Conservation (phyloP, 2,329 filamentous ascomycete species). For the Colletotrichum sp. region DNA sequence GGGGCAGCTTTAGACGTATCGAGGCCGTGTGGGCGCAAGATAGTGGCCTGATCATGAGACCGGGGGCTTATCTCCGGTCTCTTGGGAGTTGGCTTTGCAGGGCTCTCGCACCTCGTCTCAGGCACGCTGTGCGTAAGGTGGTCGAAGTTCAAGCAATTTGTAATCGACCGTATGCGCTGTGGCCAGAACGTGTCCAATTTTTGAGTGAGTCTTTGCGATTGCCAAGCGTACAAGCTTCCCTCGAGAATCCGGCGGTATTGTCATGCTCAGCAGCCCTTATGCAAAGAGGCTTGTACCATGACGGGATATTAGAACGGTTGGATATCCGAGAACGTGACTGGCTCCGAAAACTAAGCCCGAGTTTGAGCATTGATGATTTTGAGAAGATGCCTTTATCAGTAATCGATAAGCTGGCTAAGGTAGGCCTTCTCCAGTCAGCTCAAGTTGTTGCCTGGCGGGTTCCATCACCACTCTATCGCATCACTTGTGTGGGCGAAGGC, state of each 20-base stretch:
- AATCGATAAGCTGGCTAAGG: accelerated
- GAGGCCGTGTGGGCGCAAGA: not conserved
- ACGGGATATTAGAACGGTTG: not conserved
- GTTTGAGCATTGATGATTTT: not conserved
- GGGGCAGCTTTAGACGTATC: not conserved
- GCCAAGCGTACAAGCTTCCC: not conserved
- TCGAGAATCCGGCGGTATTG: not conserved
- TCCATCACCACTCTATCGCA: not conserved
- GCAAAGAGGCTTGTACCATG: not conserved
- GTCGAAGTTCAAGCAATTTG: accelerated
- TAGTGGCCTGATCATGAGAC: not conserved
- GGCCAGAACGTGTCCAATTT: accelerated
- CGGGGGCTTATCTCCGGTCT: not conserved
- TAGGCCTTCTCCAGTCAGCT: not conserved
- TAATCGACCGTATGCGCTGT: not conserved
- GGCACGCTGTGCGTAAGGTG: not conserved
- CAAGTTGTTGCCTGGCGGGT: not conserved
- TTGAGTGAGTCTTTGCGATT: not conserved
- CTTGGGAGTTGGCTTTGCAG: not conserved
- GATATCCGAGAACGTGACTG: not conserved
- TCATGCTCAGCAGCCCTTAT: not conserved
- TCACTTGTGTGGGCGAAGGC: not conserved
- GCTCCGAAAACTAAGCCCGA: accelerated
- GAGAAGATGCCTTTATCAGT: not conserved
- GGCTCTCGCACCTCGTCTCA: not conserved